Percentiles rank a stretch among this genome's conserved stretches.
Evolutionary conservation across 306 rosid genomes (phyloP).

Genomic region (Casuarina glauca): DNA sequence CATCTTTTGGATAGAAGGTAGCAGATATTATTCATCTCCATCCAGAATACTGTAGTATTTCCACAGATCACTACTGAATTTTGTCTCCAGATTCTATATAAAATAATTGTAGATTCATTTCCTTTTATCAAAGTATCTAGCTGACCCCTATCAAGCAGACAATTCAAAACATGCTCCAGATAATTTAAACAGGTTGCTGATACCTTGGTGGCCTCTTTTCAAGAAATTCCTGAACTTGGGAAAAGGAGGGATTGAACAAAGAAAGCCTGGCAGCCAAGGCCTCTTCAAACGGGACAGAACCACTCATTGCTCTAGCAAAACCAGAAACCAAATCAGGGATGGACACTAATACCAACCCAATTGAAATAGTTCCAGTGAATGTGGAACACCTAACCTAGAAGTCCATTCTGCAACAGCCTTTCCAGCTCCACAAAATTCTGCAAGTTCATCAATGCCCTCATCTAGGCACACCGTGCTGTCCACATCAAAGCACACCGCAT

Average conservation of each 20-base stretch:
- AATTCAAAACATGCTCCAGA: constrained; percentile 14
- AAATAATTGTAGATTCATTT: not conserved
- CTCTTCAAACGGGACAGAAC: constrained; percentile 92
- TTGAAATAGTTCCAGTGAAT: not conserved
- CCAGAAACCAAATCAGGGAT: constrained; percentile 27
- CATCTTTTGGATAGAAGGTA: not conserved
- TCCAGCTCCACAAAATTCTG: constrained; percentile 95
- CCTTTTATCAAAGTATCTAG: constrained; percentile 13
- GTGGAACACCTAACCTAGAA: constrained; percentile 53
- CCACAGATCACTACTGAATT: not conserved
- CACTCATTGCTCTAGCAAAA: constrained; percentile 85
- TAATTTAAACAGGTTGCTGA: constrained; percentile 1
- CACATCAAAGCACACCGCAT: constrained; percentile 64
- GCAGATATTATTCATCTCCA: not conserved
- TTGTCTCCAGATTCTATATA: not conserved
- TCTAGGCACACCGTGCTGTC: constrained; percentile 75
- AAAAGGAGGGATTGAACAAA: constrained; percentile 76
- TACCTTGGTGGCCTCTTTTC: constrained; percentile 78
- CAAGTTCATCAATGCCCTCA: constrained; percentile 95
- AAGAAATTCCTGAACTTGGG: constrained; percentile 83
- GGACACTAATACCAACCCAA: constrained; percentile 14
- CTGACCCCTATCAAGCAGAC: not conserved
- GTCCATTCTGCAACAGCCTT: constrained; percentile 96
- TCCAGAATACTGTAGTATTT: not conserved
- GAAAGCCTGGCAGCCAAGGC: constrained; percentile 93